Evolutionary conservation across 2,329 filamentous ascomycete species (phyloP), one percentile per base, ranked within the genome.

Genomic region (Epichloe elymi): DNA sequence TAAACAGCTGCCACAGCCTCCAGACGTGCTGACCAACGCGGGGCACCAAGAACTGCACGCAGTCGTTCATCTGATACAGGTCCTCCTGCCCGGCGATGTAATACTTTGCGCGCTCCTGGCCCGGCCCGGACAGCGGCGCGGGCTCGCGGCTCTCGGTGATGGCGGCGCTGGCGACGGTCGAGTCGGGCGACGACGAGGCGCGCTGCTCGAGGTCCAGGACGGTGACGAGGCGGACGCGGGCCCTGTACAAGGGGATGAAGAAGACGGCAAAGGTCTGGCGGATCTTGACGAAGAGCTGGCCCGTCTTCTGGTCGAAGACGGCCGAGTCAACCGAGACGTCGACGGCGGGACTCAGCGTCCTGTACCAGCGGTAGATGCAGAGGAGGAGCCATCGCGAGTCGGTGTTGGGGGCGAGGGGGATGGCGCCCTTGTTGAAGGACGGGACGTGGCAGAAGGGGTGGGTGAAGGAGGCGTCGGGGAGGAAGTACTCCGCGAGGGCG

Each of bases 311-410:
- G 61, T 94, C 87, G 60, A 82, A 86, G 15, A 83, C 86, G 42
- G 67, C 65, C 3, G 74, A 77, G 55, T 88, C 77, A 17, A 95
- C 72, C 1, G 75, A 69, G 12, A 91, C 68, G 42, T 82, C 74
- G 56, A 93, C 86, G 17, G 73, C 70, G 0, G 89, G 89, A 54
- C 82, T 88, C 62, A 95, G 72, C 56, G 91, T 85, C 61, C 88
- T 87, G 67, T 94, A 91, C 86, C 85, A 90, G 40, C 81, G 79
- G 61, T 88, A 94, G 51, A 95, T 83, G 58, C 75, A 74, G 46
- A 77, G 69, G 17, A 94, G 74, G 5, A 86, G 63, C 67, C 74
- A 80, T 42, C 86, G 75, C 10, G 85, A 90, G 55, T 83, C 78
- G 23, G 78, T 51, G 1, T 60, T 58, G 7, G 67, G 65, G 0